Conservation (phyloP, 2,329 filamentous ascomycete genomes). For the Calonectria multiphialidica region DNA sequence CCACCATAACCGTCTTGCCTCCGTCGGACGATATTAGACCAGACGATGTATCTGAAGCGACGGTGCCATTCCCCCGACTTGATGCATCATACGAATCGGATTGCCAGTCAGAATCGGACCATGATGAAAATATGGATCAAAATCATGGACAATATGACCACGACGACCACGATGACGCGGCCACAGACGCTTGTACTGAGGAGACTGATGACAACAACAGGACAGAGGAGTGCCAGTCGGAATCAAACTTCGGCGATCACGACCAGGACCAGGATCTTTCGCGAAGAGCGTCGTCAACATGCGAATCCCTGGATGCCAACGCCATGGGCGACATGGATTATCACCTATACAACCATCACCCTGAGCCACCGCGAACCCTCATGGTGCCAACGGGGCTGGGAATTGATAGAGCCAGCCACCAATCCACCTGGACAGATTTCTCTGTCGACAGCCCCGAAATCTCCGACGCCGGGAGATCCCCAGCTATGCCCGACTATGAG, state of each 20-base stretch:
- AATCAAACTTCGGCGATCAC: constrained; percentile 45
- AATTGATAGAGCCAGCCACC: constrained; percentile 64
- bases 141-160: constrained; percentile 40
- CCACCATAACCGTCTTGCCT: constrained; percentile 63
- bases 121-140: constrained; percentile 36
- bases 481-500: constrained; percentile 42
- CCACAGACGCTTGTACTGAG: constrained; percentile 52
- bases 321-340: constrained; percentile 44
- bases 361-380: constrained; percentile 59
- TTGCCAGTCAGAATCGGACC: constrained; percentile 52
- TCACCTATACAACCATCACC: constrained; percentile 39
- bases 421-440: constrained; percentile 72
- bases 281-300: constrained; percentile 55
- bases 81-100: constrained; percentile 54
- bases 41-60: constrained; percentile 30
- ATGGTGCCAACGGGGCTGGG: constrained; percentile 59
- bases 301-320: constrained; percentile 53
- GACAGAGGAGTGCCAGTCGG: constrained; percentile 43
- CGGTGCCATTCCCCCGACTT: constrained; percentile 50
- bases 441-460: constrained; percentile 65
- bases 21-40: constrained; percentile 46
- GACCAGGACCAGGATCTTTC: constrained; percentile 48
- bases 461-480: constrained; percentile 46
- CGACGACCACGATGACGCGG: constrained; percentile 47
- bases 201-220: constrained; percentile 49